phyloP scores from a whole-genome alignment of 1,284 basidiomycete genomes.

The Ceratobasidium sp. region DNA sequence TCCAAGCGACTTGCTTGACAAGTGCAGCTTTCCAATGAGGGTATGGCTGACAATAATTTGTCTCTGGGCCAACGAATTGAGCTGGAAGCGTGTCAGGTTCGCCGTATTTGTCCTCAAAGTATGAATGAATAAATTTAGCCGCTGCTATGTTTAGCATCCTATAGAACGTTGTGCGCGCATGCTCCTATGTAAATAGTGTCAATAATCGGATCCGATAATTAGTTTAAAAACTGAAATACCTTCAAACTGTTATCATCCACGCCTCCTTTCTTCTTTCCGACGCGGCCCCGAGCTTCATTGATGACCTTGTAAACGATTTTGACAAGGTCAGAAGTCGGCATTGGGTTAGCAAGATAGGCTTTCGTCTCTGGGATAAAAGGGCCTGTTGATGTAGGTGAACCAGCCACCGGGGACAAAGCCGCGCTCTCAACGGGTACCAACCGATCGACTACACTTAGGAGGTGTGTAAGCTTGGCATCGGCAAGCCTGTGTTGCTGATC shows the following conservation, averaged over 20 bases:
- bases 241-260: neutral
- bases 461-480: neutral
- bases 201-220: neutral
- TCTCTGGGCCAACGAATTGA: neutral
- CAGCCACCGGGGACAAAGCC: no score
- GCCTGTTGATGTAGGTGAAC: neutral
- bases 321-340: neutral
- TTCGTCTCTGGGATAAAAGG: neutral
- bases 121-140: neutral
- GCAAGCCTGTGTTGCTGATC: neutral
- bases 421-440: no score
- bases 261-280: neutral
- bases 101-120: slow-evolving; percentile 7
- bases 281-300: neutral
- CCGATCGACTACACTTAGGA: no score
- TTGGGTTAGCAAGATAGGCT: neutral
- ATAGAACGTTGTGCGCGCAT: neutral
- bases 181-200: neutral
- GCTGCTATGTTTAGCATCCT: neutral
- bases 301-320: neutral
- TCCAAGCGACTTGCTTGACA: neutral
- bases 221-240: neutral
- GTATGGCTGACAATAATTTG: slow-evolving; percentile 10
- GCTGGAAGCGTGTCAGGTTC: slow-evolving; percentile 11
- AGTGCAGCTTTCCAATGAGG: neutral